phyloP scores from a whole-genome alignment of 2,329 filamentous ascomycete genomes.

The Diaporthe sp. region DNA sequence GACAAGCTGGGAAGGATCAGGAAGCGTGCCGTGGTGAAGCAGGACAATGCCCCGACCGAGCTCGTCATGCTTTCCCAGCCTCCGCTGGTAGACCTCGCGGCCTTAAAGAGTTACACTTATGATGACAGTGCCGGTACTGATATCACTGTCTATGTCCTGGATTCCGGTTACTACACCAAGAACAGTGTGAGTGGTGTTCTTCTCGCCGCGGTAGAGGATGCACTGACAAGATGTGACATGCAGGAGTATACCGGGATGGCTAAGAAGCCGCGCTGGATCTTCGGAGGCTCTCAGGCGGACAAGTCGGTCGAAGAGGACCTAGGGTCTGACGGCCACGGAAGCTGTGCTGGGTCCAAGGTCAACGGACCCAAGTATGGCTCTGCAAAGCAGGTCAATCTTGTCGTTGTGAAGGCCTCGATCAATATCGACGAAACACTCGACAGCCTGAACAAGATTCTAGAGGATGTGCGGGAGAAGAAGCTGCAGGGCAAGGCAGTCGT shows the following conservation, averaged over 20 bases:
- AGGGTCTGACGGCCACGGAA: constrained; percentile 7
- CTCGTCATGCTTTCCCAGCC: constrained; percentile 21
- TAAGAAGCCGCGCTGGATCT: constrained; percentile 14
- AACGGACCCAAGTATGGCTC: constrained; percentile 13
- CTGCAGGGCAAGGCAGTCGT: constrained; percentile 14
- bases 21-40: constrained; percentile 16
- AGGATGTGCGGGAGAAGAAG: constrained; percentile 7
- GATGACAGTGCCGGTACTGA: constrained; percentile 1
- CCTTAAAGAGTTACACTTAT: constrained; percentile 14
- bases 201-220: not conserved
- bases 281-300: constrained; percentile 4
- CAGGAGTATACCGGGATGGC: constrained; percentile 23
- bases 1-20: constrained; percentile 13
- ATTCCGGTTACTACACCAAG: constrained; percentile 17
- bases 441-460: not conserved
- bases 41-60: constrained; percentile 4
- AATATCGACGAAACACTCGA: constrained; percentile 7
- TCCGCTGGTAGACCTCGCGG: constrained; percentile 1
- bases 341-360: constrained; percentile 22
- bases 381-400: constrained; percentile 13
- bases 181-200: not conserved
- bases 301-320: constrained; percentile 18
- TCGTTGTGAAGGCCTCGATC: constrained; percentile 16
- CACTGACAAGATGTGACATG: not conserved
- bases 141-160: constrained; percentile 26